Conservation (phyloP, 805 yeast genomes). For the Saccharomyces mikatae region DNA sequence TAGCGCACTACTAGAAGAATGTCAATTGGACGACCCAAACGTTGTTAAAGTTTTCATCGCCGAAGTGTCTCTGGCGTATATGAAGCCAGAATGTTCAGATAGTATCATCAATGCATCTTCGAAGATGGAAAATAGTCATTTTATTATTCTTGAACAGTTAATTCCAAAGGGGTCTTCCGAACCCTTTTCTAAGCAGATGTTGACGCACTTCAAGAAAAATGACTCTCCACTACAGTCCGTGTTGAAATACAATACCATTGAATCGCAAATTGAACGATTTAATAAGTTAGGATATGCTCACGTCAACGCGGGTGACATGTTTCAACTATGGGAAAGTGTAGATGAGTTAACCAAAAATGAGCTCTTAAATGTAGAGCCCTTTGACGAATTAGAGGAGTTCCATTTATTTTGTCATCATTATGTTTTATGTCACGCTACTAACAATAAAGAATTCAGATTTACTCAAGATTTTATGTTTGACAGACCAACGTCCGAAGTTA, state of each 20-base stretch:
- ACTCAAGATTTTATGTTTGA: conserved; percentile 3
- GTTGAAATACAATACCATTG: conserved; percentile 42
- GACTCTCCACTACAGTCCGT: conserved; percentile 66
- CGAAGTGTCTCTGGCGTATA: conserved; percentile 76
- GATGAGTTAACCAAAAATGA: conserved; percentile 31
- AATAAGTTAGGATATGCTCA: conserved; percentile 35
- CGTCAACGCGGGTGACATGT: conserved; percentile 47
- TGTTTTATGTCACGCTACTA: conserved; percentile 56
- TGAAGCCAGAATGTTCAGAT: conserved; percentile 61
- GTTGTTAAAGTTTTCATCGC: conserved; percentile 57
- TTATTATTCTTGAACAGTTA: conserved; percentile 62
- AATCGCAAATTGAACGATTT: conserved; percentile 46
- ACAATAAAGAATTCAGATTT: conserved; percentile 17
- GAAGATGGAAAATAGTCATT: conserved; percentile 43
- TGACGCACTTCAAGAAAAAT: conserved; percentile 57
- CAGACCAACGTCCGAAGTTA: not conserved
- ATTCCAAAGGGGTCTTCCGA: conserved; percentile 55
- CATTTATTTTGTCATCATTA: conserved; percentile 70
- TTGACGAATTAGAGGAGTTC: conserved; percentile 83
- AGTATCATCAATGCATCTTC: conserved; percentile 44
- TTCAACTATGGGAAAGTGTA: conserved; percentile 51
- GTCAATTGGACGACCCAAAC: conserved; percentile 15
- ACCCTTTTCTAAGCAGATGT: conserved; percentile 69
- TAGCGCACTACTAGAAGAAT: conserved; percentile 9
- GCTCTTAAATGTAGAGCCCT: conserved; percentile 50